phyloP scores from a whole-genome alignment of 352 stramenopile genomes.

The Globisporangium iwayamae region DNA sequence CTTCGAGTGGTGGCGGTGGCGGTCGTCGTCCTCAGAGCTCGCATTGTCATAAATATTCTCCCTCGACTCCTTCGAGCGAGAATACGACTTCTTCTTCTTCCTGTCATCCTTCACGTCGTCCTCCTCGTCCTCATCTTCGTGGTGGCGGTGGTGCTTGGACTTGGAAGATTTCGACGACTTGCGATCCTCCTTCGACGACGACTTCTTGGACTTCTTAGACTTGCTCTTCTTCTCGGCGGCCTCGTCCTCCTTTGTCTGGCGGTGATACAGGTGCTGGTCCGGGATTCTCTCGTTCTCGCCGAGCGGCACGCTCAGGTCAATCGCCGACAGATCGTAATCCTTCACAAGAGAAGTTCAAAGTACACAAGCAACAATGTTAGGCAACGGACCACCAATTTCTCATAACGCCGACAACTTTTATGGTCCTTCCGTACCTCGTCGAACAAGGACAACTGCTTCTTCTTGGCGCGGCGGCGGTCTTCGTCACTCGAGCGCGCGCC shows the following conservation, averaged over 20 bases:
- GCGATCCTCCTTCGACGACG: constrained; percentile 33
- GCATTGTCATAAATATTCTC: constrained; percentile 51
- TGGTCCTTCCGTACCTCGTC: constrained; percentile 29
- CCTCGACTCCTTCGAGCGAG: constrained; percentile 37
- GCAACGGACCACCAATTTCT: neutral
- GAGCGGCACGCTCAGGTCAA: constrained; percentile 77
- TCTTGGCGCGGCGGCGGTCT: constrained; percentile 45
- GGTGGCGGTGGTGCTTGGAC: constrained; percentile 17
- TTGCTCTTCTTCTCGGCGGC: constrained; percentile 64
- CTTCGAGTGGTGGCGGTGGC: constrained; percentile 21
- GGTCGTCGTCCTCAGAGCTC: constrained; percentile 33
- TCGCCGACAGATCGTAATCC: constrained; percentile 63
- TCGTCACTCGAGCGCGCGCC: constrained; percentile 68
- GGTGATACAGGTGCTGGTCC: constrained; percentile 79
- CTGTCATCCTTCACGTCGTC: constrained; percentile 17
- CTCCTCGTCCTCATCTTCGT: constrained; percentile 17
- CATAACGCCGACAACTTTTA: neutral
- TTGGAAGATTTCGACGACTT: constrained; percentile 33
- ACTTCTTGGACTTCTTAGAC: constrained; percentile 23
- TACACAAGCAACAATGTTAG: neutral
- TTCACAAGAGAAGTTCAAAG: constrained; percentile 16
- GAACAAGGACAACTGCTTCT: constrained; percentile 34
- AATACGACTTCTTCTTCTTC: constrained; percentile 41
- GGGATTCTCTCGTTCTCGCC: constrained; percentile 73
- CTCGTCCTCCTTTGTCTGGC: constrained; percentile 34